These are phyloP conservation scores for Actinomortierella ambigua DNA, from an alignment of 371 early-diverging fungal genomes.

Conservation along the genomic window DNA sequence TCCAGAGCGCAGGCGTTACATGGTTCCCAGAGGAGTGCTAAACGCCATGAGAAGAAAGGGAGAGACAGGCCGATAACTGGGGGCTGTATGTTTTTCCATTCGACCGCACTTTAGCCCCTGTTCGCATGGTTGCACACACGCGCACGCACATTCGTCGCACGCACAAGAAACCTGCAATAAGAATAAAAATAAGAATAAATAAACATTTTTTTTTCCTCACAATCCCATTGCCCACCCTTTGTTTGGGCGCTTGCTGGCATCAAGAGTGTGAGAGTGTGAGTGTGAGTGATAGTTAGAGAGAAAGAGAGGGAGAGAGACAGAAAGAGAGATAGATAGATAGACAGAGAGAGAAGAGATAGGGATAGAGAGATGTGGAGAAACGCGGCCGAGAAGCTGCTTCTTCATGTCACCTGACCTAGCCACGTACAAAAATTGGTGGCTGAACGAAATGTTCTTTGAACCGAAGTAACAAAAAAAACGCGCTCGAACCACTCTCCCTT, in stretches of 20 bases:
- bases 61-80: background rate
- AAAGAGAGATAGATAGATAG: no score
- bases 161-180: no score
- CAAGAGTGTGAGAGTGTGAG: background rate
- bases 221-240: background rate
- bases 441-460: background rate
- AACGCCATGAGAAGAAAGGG: background rate
- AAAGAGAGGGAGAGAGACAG: conserved; percentile 1
- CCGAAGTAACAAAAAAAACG: background rate
- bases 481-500: background rate
- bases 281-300: background rate
- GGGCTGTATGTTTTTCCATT: conserved; percentile 3
- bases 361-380: no score
- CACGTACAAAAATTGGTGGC: no score
- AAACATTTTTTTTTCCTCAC: background rate
- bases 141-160: background rate
- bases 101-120: background rate
- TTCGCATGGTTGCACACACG: background rate
- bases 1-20: no score
- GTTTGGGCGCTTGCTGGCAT: no score
- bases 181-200: background rate
- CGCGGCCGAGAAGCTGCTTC: background rate
- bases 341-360: no score
- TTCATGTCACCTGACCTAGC: no score
- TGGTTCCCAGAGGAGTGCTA: no score